Evolutionary conservation across 305 asterid genomes (phyloP).

Genomic region (Plantago rigida): DNA sequence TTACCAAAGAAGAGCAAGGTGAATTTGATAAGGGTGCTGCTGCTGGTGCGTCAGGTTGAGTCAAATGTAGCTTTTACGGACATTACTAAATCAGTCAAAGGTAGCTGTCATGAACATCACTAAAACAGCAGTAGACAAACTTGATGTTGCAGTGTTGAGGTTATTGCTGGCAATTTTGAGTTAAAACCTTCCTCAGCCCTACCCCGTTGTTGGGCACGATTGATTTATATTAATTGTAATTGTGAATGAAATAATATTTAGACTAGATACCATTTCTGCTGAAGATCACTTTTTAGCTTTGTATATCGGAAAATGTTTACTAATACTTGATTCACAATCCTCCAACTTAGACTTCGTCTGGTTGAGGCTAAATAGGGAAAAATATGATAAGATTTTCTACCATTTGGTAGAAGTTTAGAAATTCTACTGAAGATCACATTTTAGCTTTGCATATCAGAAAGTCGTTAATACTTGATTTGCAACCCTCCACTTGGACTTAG

Average conservation of each 20-base stretch:
- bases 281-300: conserved; percentile 16
- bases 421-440: no score
- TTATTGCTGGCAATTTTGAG: conserved; percentile 34
- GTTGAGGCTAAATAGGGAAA: no score
- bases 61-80: neutral
- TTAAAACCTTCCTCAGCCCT: conserved; percentile 4
- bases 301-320: conserved; percentile 6
- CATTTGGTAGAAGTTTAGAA: no score
- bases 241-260: neutral
- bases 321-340: no score
- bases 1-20: conserved; percentile 68
- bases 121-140: conserved; percentile 3
- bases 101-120: no score
- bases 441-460: no score
- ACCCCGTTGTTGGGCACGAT: conserved; percentile 17
- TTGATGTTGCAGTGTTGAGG: conserved; percentile 14
- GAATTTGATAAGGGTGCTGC: conserved; percentile 62
- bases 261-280: neutral
- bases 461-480: no score
- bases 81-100: neutral
- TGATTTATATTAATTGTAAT: conserved; percentile 2
- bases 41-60: conserved; percentile 64
- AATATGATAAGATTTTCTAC: no score
- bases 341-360: no score
- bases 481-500: no score